Percentiles rank a stretch among this genome's conserved stretches.
Conservation (phyloP, 2,329 filamentous ascomycete species). For the Diaporthe aspalathi region DNA sequence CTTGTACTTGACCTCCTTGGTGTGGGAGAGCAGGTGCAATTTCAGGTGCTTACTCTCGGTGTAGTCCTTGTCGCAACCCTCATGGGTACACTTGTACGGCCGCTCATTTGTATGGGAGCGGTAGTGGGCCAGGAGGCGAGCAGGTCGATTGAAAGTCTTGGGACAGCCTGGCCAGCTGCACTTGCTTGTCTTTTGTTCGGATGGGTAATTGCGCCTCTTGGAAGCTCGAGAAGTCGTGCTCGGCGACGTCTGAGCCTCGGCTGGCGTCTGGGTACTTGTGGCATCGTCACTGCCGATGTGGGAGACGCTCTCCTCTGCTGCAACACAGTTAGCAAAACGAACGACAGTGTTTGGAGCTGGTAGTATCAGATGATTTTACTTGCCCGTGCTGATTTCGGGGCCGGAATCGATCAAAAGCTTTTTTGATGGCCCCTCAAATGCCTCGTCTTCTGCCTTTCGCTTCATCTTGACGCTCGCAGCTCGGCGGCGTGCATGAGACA, state of each 20-base stretch:
- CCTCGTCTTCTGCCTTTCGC: constrained; percentile 30
- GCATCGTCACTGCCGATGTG: constrained; percentile 26
- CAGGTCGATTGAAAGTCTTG: constrained; percentile 90
- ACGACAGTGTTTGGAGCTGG: too few species aligned
- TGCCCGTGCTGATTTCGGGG: constrained; percentile 28
- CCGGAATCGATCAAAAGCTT: constrained; percentile 5
- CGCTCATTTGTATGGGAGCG: constrained; percentile 88
- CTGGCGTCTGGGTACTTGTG: background rate
- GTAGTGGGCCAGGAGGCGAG: constrained; percentile 76
- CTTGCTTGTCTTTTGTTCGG: constrained; percentile 79
- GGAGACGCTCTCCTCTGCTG: constrained; percentile 33
- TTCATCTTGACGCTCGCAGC: constrained; percentile 34
- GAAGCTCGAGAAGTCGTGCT: constrained; percentile 31
- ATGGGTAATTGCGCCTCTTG: constrained; percentile 65
- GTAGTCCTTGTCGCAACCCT: constrained; percentile 84
- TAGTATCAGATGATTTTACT: background rate
- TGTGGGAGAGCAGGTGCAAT: constrained; percentile 87
- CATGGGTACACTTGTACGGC: constrained; percentile 77
- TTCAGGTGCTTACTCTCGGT: constrained; percentile 87
- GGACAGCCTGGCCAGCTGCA: constrained; percentile 80
- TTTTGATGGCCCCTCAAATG: constrained; percentile 4
- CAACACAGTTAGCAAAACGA: constrained; percentile 13
- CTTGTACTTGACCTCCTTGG: constrained; percentile 73
- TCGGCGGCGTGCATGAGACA: constrained; percentile 1
- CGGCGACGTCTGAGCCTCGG: constrained; percentile 29